Base-by-base conservation (phyloP, 805 yeast species). In the Yarrowia yakushimensis region DNA sequence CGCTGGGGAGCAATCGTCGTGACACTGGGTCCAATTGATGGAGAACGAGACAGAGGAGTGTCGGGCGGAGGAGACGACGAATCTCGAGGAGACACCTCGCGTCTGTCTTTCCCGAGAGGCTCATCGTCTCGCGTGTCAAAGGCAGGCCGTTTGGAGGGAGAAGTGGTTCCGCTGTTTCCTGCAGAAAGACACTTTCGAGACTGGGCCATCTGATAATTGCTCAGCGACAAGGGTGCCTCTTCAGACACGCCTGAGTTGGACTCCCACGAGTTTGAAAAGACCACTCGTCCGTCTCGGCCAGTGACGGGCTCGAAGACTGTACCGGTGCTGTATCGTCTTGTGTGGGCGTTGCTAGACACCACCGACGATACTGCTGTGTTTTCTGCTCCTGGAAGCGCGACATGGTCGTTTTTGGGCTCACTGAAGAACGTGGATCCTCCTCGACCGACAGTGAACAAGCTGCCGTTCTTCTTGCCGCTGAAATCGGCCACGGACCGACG, bases 251-350 rank as follows among this genome's bases (percentile, higher is more conserved):
- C 59, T 5, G 59, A 34, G 33, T 36, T 36, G 12, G 59, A 52
- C 27, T 52, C 59, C 59, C 59, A 52, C 6, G 59, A 52, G 37
- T 34, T 52, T 11, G 59, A 52, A 7, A 52, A 52, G 30, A 36
- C 42, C 8, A 52, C 43, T 17, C 39, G 10, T 4, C 55, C 55
- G 13, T 52, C 43, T 5, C 43, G 30, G 5, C 33, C 23, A n/a
- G 25, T 34, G 18, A 25, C 11, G 11, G 42, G 59, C 31, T 36
- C 43, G 8, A 52, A 36, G 23, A 52, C 59, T 1, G 59, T 52
- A 8, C 59, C 59, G 1, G 59, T 52, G 9, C 59, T 52, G 28
- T 52, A 52, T 25, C 59, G 23, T 23, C 59, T 15, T 1, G 59
- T 52, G n/a, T 36, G 59, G 9, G 37, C 7, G 15, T 50, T 30